Evolutionary conservation across 768 basidiomycete genomes (phyloP).

Genomic region (Cystobasidium ongulense): DNA sequence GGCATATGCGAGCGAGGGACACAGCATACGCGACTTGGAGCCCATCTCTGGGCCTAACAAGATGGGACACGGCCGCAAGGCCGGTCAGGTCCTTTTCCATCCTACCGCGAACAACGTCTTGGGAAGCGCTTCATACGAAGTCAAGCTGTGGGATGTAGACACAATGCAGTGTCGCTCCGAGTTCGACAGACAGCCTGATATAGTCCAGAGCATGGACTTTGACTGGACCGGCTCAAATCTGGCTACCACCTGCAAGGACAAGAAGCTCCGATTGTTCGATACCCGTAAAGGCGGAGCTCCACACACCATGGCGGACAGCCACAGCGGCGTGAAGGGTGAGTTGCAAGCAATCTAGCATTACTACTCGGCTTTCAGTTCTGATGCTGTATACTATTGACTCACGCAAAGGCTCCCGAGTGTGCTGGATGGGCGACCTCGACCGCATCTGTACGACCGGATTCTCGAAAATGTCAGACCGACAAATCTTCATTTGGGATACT

Average conservation of each 20-base stretch:
- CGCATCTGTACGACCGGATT: constrained; percentile 91
- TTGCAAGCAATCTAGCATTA: background rate
- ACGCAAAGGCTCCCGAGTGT: constrained; percentile 51
- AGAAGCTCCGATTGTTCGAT: constrained; percentile 86
- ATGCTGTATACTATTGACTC: background rate
- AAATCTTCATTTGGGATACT: constrained; percentile 83
- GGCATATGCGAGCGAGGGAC: constrained; percentile 58
- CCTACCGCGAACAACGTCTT: constrained; percentile 80
- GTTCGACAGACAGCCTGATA: constrained; percentile 70
- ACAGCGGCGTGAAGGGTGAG: constrained; percentile 79
- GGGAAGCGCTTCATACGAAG: constrained; percentile 68
- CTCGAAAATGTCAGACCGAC: constrained; percentile 90
- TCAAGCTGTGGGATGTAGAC: constrained; percentile 83
- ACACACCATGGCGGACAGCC: constrained; percentile 72
- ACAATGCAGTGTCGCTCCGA: constrained; percentile 53
- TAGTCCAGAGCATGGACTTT: constrained; percentile 76
- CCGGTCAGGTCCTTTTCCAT: constrained; percentile 90
- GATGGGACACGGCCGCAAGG: constrained; percentile 57
- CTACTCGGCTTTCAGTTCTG: background rate
- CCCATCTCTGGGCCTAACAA: constrained; percentile 69
- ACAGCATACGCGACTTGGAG: constrained; percentile 78
- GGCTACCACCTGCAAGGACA: constrained; percentile 83
- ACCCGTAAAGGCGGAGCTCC: constrained; percentile 73
- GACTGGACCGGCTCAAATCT: constrained; percentile 70
- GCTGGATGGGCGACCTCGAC: constrained; percentile 84